Percentiles rank a stretch among this genome's conserved stretches.
Conservation (phyloP, 495 filamentous ascomycete species). For the Penicillium desertorum region DNA sequence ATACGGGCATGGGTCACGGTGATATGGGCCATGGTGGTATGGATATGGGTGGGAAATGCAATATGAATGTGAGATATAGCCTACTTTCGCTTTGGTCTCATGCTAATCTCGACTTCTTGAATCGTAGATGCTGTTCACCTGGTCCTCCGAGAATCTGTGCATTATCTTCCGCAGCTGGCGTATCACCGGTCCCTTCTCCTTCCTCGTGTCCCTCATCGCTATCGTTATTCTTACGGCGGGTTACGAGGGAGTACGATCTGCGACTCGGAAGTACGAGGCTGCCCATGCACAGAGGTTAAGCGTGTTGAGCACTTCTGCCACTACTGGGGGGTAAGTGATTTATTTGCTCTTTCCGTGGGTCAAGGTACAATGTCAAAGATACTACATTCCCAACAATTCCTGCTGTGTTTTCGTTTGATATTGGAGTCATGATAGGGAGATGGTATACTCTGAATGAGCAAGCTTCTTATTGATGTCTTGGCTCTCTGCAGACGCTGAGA, state of each 20-base stretch:
- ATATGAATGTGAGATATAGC: slow-evolving; percentile 70
- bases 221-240: slow-evolving; percentile 81
- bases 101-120: neutral
- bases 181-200: slow-evolving; percentile 64
- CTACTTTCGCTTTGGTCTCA: neutral
- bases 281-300: slow-evolving; percentile 48
- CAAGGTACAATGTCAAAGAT: slow-evolving; percentile 3
- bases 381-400: neutral
- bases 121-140: slow-evolving; percentile 93
- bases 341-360: slow-evolving; percentile 22
- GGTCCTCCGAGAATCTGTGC: slow-evolving; percentile 88
- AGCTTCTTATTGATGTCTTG: slow-evolving; percentile 38
- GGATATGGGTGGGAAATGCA: slow-evolving; percentile 66
- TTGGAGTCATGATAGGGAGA: slow-evolving; percentile 7
- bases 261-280: slow-evolving; percentile 73
- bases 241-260: slow-evolving; percentile 83
- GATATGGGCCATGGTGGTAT: slow-evolving; percentile 50
- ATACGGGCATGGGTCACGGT: slow-evolving; percentile 46
- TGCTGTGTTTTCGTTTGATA: neutral
- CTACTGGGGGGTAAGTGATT: slow-evolving; percentile 54
- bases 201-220: slow-evolving; percentile 77
- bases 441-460: slow-evolving; percentile 20
- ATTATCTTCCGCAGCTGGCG: slow-evolving; percentile 94
- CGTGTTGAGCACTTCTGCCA: slow-evolving; percentile 33
- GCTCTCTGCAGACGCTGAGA: slow-evolving; percentile 48